phyloP scores from a whole-genome alignment of 2,329 filamentous ascomycete species.

The Verticillium tricorpus region DNA sequence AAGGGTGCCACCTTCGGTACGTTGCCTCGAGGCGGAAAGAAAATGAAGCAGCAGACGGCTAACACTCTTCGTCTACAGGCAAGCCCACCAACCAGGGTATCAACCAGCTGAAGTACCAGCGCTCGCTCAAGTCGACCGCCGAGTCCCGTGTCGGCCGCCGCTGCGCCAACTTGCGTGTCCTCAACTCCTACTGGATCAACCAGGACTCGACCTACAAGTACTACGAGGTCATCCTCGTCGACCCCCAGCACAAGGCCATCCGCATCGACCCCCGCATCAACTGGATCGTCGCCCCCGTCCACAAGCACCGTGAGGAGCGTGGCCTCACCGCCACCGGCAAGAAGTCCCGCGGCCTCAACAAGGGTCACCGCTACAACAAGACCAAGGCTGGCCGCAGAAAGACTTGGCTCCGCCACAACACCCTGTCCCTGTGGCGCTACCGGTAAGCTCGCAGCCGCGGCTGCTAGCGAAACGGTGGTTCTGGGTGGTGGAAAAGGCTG shows the following conservation, averaged over 20 bases:
- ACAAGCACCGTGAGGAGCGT: conserved; percentile 99
- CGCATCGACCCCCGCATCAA: conserved; percentile 98
- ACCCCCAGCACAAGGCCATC: conserved; percentile 99
- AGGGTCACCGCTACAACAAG: conserved; percentile 99
- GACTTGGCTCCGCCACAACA: conserved; percentile 99
- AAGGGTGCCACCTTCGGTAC: conserved; percentile 99
- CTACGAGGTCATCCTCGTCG: conserved; percentile 99
- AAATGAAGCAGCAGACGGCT: neutral
- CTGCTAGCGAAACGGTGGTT: neutral
- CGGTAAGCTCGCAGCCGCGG: conserved; percentile 51
- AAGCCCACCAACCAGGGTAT: conserved; percentile 99
- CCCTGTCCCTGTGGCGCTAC: conserved; percentile 97
- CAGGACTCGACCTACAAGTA: conserved; percentile 99
- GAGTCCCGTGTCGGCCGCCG: conserved; percentile 99
- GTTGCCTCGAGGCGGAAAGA: conserved; percentile 26
- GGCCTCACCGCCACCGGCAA: conserved; percentile 98
- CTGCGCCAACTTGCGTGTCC: conserved; percentile 97
- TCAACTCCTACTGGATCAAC: conserved; percentile 99
- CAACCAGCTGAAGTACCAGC: conserved; percentile 99
- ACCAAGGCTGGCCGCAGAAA: conserved; percentile 95
- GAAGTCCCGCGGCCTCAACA: conserved; percentile 99
- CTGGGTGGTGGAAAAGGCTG: neutral
- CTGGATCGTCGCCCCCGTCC: conserved; percentile 99
- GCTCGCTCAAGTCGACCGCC: conserved; percentile 93
- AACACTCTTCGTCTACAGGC: conserved; percentile 51